Evolutionary conservation across 441 rosid genomes (phyloP), one percentile per base, ranked within the genome.

Genomic region (Croton setiger): DNA sequence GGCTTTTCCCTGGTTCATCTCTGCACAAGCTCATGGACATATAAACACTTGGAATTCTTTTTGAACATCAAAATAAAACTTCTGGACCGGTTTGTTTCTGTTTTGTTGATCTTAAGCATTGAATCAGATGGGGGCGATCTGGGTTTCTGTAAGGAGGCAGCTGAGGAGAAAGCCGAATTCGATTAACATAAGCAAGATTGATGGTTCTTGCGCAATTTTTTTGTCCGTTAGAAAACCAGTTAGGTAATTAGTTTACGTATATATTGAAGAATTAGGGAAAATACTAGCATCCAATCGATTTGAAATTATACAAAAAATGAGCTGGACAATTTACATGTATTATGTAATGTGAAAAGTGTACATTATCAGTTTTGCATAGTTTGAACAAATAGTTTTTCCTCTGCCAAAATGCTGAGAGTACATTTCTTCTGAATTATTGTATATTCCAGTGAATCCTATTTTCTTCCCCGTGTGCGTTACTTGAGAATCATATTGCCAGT

Each of bases 331-430:
- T 72, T 67, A 74, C 76, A 53, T 81, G 77, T 76, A 79, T 63
- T 72, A 74, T 61, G 76, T 56, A 41, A 15, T 63, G 68, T 64
- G 72, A 51, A 61, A 82, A 76, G 36, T 83, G 91, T 83, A 87
- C 84, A 80, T 83, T 78, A 79, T 73, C 80, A 79, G 80, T 85
- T 85, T 81, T 79, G 83, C 78, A 54, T 69, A 78, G 76, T 48
- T 74, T 79, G 74, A 69, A 49, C 63, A 45, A 49, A 33, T 71
- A 3, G 5, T n/a, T 57, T 37, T 35, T 0, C 54, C 18, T 63
- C 31, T 14, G 12, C 5, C 44, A 35, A 3, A 15, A 51, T 21
- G 0, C 56, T 35, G 13, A 44, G 18, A 41, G n/a, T 35, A 7
- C n/a, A 12, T 37, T n/a, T 37, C 45, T 7, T n/a, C 35, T 59